Conservation (phyloP, 306 rosid genomes). For the Castanea mollissima region DNA sequence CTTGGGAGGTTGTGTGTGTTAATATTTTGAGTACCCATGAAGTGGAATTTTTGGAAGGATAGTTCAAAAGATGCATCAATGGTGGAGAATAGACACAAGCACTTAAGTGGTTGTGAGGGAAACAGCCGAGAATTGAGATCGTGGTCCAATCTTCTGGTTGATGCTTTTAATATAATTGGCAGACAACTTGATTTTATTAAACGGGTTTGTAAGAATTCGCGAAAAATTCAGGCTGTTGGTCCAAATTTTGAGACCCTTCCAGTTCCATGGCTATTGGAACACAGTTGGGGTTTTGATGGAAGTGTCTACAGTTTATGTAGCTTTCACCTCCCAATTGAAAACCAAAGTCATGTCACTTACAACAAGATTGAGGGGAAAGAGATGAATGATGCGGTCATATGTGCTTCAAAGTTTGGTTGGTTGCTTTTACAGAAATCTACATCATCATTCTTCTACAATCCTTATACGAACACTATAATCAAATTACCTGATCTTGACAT, state of each 20-base stretch:
- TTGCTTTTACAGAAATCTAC: slow-evolving; percentile 4
- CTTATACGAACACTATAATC: background rate
- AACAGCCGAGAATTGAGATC: background rate
- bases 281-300: background rate
- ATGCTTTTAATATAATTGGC: background rate
- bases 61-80: background rate
- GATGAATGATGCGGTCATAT: background rate
- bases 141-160: slow-evolving; percentile 15
- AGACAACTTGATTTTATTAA: background rate
- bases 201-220: slow-evolving; percentile 21
- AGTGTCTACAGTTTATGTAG: background rate
- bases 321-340: background rate
- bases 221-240: background rate
- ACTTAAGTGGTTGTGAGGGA: background rate
- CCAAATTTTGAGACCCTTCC: slow-evolving; percentile 2
- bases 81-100: background rate
- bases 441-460: background rate
- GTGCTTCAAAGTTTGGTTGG: slow-evolving; percentile 4
- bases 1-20: too few relatives aligned
- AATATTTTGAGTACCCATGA: background rate
- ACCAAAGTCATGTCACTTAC: background rate
- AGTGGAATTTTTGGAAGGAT: background rate
- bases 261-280: slow-evolving; percentile 21
- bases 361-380: background rate
- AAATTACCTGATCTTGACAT: background rate